phyloP scores from a whole-genome alignment of 441 rosid genomes.

The Rhodomyrtus psidioides region DNA sequence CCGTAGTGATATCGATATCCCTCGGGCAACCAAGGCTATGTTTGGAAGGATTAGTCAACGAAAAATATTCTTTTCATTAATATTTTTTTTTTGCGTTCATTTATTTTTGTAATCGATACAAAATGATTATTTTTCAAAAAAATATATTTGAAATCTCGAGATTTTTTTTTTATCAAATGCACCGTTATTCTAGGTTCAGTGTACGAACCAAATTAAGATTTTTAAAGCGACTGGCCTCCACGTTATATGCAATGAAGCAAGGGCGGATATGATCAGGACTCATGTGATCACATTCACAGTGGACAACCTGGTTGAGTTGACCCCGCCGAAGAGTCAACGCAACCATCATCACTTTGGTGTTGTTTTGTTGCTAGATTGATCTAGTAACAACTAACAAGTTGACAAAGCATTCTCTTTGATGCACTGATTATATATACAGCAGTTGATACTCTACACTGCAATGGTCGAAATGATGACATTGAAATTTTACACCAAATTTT shows the following conservation, averaged over 20 bases:
- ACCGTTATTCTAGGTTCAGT: background rate
- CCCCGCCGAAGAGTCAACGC: background rate
- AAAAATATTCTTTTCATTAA: no score
- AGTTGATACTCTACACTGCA: no score
- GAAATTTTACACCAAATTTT: no score
- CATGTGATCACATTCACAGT: background rate
- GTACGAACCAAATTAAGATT: background rate
- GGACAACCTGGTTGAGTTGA: background rate
- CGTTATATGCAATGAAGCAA: background rate
- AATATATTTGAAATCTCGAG: no score
- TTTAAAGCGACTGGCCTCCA: background rate
- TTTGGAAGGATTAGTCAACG: no score
- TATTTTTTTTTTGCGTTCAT: no score
- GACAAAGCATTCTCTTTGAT: background rate
- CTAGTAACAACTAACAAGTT: background rate
- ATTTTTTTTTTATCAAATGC: no score
- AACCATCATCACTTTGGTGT: background rate
- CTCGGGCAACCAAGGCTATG: background rate
- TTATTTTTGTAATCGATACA: no score
- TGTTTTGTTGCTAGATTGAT: background rate
- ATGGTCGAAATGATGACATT: no score
- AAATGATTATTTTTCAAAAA: no score
- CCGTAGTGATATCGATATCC: background rate
- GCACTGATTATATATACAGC: background rate
- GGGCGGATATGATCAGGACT: background rate